Evolutionary conservation across 192 early-diverging fungal species (phyloP), one percentile per base, ranked within the genome.

Genomic region (Mortierella antarctica): DNA sequence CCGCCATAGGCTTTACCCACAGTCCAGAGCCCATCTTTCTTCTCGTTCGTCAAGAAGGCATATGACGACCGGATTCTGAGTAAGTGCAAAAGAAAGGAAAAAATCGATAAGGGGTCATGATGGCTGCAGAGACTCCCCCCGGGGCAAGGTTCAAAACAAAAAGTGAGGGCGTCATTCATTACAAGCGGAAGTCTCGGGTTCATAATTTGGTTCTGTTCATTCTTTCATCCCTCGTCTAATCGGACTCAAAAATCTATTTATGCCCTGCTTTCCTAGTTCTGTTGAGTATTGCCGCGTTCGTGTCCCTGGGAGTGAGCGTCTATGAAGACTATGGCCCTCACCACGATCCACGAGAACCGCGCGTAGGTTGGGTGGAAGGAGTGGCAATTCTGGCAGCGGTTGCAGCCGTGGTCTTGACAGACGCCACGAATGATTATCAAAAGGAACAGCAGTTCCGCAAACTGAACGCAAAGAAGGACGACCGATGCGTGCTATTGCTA

Each of bases 401-500:
- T 45, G 71, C 94, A 17, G 92, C 96, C 12, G 96, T 99, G 40
- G 94, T 97, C 57, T 86, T 97, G 65, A 95, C 95, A 60, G 94
- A 94, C 57, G 91, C 95, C 50, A 90, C 96, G 70, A 97, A 97
- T 81, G 93, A 96, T 87, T 94, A 91, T 82, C 90, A 95, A 78
- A 95, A 96, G 87, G 95, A 95, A 74, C 87, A 84, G 66, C 94
- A 94, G 84, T 96, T 96, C 87, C 91, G 90, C 74, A 92, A 93
- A 83, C 89, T 95, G 57, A 95, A 95, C 65, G 88, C 91, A 63
- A 93, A 94, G 82, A 94, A 95, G 85, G 94, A 95, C 67, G 93
- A 94, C 83, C 91, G 94, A 67, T 81, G 66, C 0, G 92, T 95
- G 74, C 93, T 93, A 65, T 46, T 92, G 44, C 72, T 93, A 14